Percentiles rank a stretch among this genome's conserved stretches.
Evolutionary conservation across 2,329 filamentous ascomycete genomes (phyloP).

Genomic region (Neurospora crassa): DNA sequence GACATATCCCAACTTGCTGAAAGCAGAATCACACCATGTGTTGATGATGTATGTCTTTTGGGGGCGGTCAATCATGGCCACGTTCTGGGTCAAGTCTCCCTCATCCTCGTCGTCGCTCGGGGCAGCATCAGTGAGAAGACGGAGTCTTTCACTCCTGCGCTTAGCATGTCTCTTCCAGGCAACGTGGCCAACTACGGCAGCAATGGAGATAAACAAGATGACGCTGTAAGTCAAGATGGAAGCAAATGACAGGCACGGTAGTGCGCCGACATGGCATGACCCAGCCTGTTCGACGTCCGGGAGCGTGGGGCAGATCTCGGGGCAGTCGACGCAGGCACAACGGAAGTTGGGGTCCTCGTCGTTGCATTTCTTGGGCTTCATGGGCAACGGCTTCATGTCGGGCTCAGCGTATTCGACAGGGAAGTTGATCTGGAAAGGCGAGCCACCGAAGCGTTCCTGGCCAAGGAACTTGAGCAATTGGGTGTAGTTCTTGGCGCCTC

Average conservation of each 20-base stretch:
- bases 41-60: slow-evolving; percentile 77
- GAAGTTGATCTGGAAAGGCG: slow-evolving; percentile 98
- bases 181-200: slow-evolving; percentile 62
- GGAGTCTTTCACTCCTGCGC: slow-evolving; percentile 71
- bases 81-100: slow-evolving; percentile 68
- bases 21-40: slow-evolving; percentile 68
- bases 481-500: slow-evolving; percentile 82
- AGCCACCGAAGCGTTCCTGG: slow-evolving; percentile 82
- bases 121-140: slow-evolving; percentile 73
- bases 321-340: slow-evolving; percentile 91
- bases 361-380: slow-evolving; percentile 78
- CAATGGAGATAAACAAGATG: slow-evolving; percentile 57
- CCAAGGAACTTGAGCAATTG: slow-evolving; percentile 86
- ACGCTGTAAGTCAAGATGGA: slow-evolving; percentile 80
- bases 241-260: slow-evolving; percentile 92
- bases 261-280: slow-evolving; percentile 70
- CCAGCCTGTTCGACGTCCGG: slow-evolving; percentile 61
- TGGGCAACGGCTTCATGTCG: slow-evolving; percentile 61
- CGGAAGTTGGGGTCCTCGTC: slow-evolving; percentile 76
- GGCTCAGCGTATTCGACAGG: slow-evolving; percentile 52
- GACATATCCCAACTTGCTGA: slow-evolving; percentile 68
- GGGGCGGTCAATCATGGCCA: slow-evolving; percentile 68
- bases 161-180: slow-evolving; percentile 65
- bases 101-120: slow-evolving; percentile 92
- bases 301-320: slow-evolving; percentile 71